Conservation (phyloP, 1,284 basidiomycete genomes). For the Chalciporus sp. region DNA sequence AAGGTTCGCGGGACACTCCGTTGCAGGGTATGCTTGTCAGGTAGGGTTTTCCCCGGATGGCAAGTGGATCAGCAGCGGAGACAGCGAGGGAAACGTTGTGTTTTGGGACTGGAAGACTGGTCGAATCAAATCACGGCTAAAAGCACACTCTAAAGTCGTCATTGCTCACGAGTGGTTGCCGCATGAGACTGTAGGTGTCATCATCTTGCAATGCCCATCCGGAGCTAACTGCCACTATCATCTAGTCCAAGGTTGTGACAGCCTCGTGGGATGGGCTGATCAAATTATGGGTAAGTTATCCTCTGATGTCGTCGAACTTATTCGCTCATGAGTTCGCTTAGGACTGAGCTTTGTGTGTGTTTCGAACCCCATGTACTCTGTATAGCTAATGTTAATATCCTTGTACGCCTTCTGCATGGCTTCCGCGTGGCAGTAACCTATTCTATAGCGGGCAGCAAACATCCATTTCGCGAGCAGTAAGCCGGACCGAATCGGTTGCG, state of each 20-base stretch:
- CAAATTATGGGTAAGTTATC: slow-evolving; percentile 80
- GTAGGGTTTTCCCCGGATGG: slow-evolving; percentile 98
- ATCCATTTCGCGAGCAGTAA: not conserved
- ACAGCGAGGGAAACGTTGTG: slow-evolving; percentile 92
- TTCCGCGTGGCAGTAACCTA: not conserved
- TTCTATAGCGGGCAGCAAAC: not conserved
- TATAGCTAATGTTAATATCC: slow-evolving; percentile 7
- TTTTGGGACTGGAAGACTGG: slow-evolving; percentile 99
- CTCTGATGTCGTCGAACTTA: not conserved
- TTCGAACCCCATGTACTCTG: not conserved
- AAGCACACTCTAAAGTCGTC: slow-evolving; percentile 92
- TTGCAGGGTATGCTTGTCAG: slow-evolving; percentile 96
- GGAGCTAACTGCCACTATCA: slow-evolving; percentile 15
- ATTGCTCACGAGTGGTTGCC: slow-evolving; percentile 98
- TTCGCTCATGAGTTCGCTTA: slow-evolving; percentile 23
- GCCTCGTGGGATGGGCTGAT: slow-evolving; percentile 97
- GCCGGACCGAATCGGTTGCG: not conserved
- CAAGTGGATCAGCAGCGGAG: slow-evolving; percentile 95
- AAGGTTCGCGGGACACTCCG: slow-evolving; percentile 94
- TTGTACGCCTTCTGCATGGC: not conserved
- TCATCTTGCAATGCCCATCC: slow-evolving; percentile 7
- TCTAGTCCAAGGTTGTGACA: slow-evolving; percentile 90
- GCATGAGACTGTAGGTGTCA: slow-evolving; percentile 85
- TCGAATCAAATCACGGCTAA: slow-evolving; percentile 86
- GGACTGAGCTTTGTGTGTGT: slow-evolving; percentile 35